Evolutionary conservation across 768 basidiomycete genomes (phyloP), one percentile per base, ranked within the genome.

Genomic region (Cantharellus cinnabarinus): DNA sequence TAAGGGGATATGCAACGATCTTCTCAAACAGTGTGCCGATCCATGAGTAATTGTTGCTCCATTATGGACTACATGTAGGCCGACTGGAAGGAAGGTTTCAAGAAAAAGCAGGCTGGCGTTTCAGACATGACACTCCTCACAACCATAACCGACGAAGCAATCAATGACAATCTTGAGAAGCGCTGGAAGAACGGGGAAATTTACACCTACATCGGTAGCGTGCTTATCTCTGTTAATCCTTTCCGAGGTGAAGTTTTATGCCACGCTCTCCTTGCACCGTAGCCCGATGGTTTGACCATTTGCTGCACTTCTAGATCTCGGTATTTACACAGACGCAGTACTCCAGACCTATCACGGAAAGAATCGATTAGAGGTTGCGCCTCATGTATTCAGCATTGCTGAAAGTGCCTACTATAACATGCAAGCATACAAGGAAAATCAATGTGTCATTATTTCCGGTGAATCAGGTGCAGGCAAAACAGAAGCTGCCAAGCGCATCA

Each of bases 391-490:
- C 73, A 77, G 85, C 64, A 95, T 99, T 64, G 95, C 95, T 52
- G 95, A 99, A 75, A 79, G 85, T 58, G 83, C 91, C 5, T 98
- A 98, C 75, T 98, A 98, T 74, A 89, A 93, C 69, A 98, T 99
- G 95, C 93, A 90, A 63, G 89, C 91, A 38, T 95, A 99, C 71
- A 86, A 93, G 70, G 94, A 99, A 72, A 99, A 98, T 67, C 95
- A 99, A 73, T 98, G 94, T 69, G 94, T 99, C 58, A 99, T 99
- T 72, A 98, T 99, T 66, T 91, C 93, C 41, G 95, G 95, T 58
- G 95, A 99, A 74, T 97, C 93, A 14, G 95, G 95, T 56, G 95
- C 95, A 3, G 95, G 95, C 56, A 99, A 99, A 76, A 99, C 95
- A 2, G 95, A 98, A 71, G 95, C 95, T 2, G 95, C 95, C 29